Base-by-base conservation (phyloP, 208 protist genomes). In the Leptomonas seymouri region DNA sequence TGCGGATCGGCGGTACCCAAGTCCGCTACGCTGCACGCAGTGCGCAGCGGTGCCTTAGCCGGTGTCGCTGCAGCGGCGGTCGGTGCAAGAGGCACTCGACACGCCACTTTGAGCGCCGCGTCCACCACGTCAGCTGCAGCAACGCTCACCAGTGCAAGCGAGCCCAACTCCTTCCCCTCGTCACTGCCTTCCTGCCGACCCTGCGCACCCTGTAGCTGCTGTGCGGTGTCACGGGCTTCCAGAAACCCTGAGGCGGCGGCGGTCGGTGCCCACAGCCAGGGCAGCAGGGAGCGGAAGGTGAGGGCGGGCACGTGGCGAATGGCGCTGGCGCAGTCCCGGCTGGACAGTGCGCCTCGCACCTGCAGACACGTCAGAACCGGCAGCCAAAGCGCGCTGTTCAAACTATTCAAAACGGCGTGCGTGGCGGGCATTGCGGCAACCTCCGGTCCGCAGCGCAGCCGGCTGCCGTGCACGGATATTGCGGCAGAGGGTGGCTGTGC, bases 241-340 rank as follows among this genome's bases (percentile, higher is more conserved):
- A 34, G 7, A 2, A 23, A 3, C 34, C 34, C 36, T 30, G 11
- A 27, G 23, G 16, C 21, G 21, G 18, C 3, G 23, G 23, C 12
- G 6, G 28, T 8, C 11, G 50, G 49, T 2, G 63, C 28, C 87
- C 87, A 93, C 20, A 93, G 46, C 80, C 82, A 93, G 18, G 82
- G 82, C 51, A 93, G 51, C 18, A 76, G 55, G 15, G 71, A 64
- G 14, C 60, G 70, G 59, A 78, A 87, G 1, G 82, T 79, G 21
- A 81, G 57, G 9, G 82, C 75, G 4, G 86, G 57, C 15, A 93
- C 28, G 69, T 81, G 80, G 21, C 83, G 80, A 0, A 59, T 56
- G 2, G 80, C 76, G 0, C 82, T 71, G n/a, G 67, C 78, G 51
- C 58, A 57, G 49, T 83, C 81, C 41, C 46, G n/a, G 27, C 48